Evolutionary conservation across 2,329 filamentous ascomycete genomes (phyloP).

Genomic region (Calycina marina): DNA sequence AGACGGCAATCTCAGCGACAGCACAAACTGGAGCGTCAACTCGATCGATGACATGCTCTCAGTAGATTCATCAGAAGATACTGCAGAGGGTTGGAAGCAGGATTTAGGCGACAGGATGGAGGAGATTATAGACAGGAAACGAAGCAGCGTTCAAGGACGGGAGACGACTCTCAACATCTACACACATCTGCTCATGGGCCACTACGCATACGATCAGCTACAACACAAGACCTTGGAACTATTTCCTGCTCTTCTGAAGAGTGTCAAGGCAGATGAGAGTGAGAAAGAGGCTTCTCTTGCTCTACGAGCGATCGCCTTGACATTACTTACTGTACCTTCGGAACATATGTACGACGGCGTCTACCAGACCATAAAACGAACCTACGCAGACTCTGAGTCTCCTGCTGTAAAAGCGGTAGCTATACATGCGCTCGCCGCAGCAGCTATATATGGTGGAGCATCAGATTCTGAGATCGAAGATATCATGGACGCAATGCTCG

Average conservation of each 20-base stretch:
- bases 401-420: constrained; percentile 44
- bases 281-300: constrained; percentile 49
- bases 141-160: constrained; percentile 47
- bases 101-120: constrained; percentile 44
- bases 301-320: constrained; percentile 48
- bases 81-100: constrained; percentile 39
- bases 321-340: constrained; percentile 46
- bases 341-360: constrained; percentile 45
- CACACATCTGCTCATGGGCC: constrained; percentile 42
- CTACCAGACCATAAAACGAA: constrained; percentile 38
- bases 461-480: constrained; percentile 45
- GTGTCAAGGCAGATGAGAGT: constrained; percentile 45
- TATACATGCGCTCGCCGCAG: constrained; percentile 47
- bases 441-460: constrained; percentile 51
- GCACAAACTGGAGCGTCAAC: constrained; percentile 32
- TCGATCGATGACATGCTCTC: constrained; percentile 24
- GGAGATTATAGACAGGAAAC: constrained; percentile 53
- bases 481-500: constrained; percentile 50
- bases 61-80: constrained; percentile 30
- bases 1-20: constrained; percentile 35
- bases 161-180: constrained; percentile 44
- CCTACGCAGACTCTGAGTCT: constrained; percentile 45
- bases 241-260: constrained; percentile 43
- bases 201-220: constrained; percentile 47
- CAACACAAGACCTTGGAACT: constrained; percentile 38